phyloP scores from a whole-genome alignment of 352 stramenopile species.

The Blastocystis sp. region DNA sequence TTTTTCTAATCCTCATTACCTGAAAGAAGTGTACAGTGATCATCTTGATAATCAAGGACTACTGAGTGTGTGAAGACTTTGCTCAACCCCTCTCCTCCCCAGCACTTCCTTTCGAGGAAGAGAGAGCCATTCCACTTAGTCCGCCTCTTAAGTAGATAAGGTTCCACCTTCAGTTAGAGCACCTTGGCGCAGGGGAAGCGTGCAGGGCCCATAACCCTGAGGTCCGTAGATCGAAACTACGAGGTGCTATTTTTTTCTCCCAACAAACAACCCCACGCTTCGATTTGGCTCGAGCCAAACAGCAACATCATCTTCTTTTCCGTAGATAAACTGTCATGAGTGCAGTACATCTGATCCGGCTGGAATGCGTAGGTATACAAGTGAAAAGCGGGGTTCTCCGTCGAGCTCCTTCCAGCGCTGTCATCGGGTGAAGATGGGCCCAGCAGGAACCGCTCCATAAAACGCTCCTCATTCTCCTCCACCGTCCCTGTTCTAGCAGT shows the following conservation, averaged over 20 bases:
- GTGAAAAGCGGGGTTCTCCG: neutral
- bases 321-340: neutral
- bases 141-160: neutral
- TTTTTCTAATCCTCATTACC: no score
- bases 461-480: no score
- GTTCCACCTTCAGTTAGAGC: neutral
- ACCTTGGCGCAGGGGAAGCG: slow-evolving; percentile 69
- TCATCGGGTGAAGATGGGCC: no score
- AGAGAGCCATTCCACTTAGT: neutral
- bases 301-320: neutral
- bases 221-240: slow-evolving; percentile 70
- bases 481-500: no score
- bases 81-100: neutral
- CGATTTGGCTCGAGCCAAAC: slow-evolving; percentile 1
- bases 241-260: slow-evolving; percentile 58
- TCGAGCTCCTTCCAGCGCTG: neutral
- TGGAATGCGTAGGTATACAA: neutral
- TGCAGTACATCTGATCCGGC: neutral
- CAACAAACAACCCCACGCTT: neutral
- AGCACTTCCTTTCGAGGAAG: neutral
- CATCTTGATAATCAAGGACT: no score
- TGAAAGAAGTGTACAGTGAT: no score
- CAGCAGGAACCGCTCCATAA: no score
- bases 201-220: slow-evolving; percentile 69
- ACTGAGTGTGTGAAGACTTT: neutral